These are phyloP conservation scores for Colletotrichum sp. DNA, from an alignment of 2,329 filamentous ascomycete species.

Conservation along the genomic window DNA sequence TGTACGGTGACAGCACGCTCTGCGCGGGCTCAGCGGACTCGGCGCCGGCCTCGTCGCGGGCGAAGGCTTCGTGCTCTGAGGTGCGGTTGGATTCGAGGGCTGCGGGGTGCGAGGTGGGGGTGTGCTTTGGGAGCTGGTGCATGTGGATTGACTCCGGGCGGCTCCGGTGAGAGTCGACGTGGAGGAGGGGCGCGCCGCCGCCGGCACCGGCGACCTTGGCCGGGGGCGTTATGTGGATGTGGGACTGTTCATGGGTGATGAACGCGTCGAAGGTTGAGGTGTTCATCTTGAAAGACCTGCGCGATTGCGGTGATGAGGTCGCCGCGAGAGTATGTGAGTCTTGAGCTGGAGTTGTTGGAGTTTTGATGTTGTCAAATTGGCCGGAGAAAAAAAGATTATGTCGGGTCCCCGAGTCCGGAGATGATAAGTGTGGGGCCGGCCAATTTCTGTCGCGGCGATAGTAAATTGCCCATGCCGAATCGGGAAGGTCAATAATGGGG, in stretches of 20 bases:
- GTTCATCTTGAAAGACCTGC: background rate
- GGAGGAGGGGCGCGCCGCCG: background rate
- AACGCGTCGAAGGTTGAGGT: background rate
- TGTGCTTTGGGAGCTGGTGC: background rate
- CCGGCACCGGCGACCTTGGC: background rate
- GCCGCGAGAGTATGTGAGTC: background rate
- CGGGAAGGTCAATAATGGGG: background rate
- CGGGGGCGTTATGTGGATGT: background rate
- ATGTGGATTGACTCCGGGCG: background rate
- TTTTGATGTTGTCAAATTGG: background rate
- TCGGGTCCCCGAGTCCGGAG: background rate
- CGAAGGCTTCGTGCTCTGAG: background rate
- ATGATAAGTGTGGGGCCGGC: background rate
- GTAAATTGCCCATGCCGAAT: background rate
- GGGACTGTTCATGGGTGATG: background rate
- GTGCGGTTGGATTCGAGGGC: background rate
- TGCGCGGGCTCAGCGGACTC: slow-evolving; percentile 52
- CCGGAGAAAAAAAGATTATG: background rate
- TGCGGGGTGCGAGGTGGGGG: background rate
- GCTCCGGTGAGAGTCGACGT: background rate
- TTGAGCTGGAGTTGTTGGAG: background rate
- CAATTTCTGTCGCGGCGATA: background rate
- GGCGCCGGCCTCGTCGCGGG: slow-evolving; percentile 24
- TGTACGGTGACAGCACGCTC: slow-evolving; percentile 65
- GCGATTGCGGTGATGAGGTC: fast-evolving